Evolutionary conservation across 2,329 filamentous ascomycete genomes (phyloP).

Genomic region (Diaporthe humulicola): DNA sequence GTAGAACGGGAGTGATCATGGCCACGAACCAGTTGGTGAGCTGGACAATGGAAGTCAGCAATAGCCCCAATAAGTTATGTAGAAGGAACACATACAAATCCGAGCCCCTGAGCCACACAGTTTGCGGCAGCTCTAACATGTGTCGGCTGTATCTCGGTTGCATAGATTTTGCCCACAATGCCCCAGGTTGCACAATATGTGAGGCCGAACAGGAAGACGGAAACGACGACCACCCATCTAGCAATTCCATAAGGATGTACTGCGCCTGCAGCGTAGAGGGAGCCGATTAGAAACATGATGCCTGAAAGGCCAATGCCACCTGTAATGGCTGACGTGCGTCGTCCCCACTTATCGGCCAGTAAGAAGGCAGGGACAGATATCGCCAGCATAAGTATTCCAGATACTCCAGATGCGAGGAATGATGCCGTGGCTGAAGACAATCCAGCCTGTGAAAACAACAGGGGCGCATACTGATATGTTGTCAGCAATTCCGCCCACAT

Average conservation of each 20-base stretch:
- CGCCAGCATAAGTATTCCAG: slow-evolving; percentile 69
- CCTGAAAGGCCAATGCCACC: slow-evolving; percentile 64
- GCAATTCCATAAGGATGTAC: slow-evolving; percentile 57
- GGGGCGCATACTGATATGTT: slow-evolving; percentile 66
- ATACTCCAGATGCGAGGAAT: slow-evolving; percentile 73
- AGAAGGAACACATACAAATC: slow-evolving; percentile 43
- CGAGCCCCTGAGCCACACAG: slow-evolving; percentile 58
- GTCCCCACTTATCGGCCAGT: slow-evolving; percentile 69
- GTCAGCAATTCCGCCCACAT: neutral
- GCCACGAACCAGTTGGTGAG: slow-evolving; percentile 59
- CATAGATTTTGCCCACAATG: slow-evolving; percentile 68
- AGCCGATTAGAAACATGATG: slow-evolving; percentile 67
- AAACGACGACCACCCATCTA: slow-evolving; percentile 64
- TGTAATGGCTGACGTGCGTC: slow-evolving; percentile 65
- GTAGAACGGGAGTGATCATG: slow-evolving; percentile 56
- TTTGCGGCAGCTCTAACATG: slow-evolving; percentile 67
- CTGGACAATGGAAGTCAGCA: slow-evolving; percentile 39
- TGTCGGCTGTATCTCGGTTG: slow-evolving; percentile 69
- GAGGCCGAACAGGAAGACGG: slow-evolving; percentile 63
- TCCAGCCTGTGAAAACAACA: slow-evolving; percentile 71
- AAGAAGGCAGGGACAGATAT: slow-evolving; percentile 69
- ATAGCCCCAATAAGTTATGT: neutral
- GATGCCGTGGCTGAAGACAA: slow-evolving; percentile 65
- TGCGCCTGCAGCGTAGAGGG: slow-evolving; percentile 61
- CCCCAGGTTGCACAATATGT: slow-evolving; percentile 65